A percentile compares a stretch with the other conserved stretches of the same genome.
Conservation (phyloP, 176 grass and related monocot species). For the Puccinellia tenuiflora region DNA sequence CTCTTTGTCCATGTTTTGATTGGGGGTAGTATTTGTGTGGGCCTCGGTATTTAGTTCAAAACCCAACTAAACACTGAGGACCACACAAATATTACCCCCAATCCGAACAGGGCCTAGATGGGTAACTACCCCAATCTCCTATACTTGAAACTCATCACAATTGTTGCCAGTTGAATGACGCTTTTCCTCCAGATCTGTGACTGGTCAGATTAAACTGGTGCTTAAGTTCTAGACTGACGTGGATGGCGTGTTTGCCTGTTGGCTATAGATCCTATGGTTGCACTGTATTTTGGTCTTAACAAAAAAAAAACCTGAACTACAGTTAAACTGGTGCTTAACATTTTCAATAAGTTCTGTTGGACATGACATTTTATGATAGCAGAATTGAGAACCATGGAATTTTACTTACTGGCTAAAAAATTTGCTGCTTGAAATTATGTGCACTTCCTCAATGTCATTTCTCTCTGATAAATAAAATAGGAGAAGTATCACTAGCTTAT, state of each 20-base stretch:
- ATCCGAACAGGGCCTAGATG: background rate
- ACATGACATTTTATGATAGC: background rate
- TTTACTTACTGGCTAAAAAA: background rate
- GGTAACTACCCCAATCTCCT: background rate
- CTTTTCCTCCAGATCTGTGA: background rate
- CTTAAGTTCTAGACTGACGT: background rate
- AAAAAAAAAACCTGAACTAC: background rate
- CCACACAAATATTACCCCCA: background rate
- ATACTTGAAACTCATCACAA: background rate
- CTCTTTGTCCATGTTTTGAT: too few species aligned
- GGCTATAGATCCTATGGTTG: background rate
- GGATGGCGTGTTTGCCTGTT: background rate
- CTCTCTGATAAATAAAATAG: background rate
- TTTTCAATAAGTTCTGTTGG: background rate
- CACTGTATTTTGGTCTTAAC: background rate
- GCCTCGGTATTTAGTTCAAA: background rate
- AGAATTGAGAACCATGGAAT: background rate
- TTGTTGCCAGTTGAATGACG: background rate
- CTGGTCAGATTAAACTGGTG: background rate
- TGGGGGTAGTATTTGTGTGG: too few species aligned
- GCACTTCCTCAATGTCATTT: background rate
- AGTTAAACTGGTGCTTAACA: background rate
- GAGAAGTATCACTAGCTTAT: slow-evolving; percentile 13
- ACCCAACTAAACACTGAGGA: background rate
- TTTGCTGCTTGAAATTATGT: background rate